Conservation (phyloP, 805 yeast species). For the Ogataea wickerhamii region DNA sequence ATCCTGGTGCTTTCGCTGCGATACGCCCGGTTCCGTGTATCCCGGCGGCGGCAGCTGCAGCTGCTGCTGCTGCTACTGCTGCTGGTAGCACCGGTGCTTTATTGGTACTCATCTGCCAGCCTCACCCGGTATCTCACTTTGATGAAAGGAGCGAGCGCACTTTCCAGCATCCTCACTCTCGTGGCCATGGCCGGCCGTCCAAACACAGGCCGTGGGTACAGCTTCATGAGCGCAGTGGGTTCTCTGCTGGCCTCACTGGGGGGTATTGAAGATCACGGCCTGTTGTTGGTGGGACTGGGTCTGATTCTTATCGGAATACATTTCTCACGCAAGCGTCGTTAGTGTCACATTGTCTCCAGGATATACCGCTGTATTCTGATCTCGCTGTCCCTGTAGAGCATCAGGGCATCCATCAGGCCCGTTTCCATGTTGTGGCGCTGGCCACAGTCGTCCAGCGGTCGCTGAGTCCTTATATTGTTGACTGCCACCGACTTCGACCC, state of each 20-base stretch:
- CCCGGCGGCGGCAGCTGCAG: constrained; percentile 4
- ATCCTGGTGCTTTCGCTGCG: constrained; percentile 4
- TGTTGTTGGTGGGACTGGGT: background rate
- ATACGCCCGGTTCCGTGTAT: background rate
- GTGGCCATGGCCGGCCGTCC: background rate
- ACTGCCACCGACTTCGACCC: constrained; percentile 1
- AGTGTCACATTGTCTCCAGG: background rate
- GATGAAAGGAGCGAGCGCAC: background rate
- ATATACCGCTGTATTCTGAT: background rate
- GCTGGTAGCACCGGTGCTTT: constrained; percentile 5
- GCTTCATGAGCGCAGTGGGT: background rate
- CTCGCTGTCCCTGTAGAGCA: constrained; percentile 1
- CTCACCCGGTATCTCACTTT: background rate
- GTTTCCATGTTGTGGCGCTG: background rate
- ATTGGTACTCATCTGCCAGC: constrained; percentile 2
- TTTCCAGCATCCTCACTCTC: background rate
- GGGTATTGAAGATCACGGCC: background rate
- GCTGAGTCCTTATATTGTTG: background rate
- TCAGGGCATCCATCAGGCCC: background rate
- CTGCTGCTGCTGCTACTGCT: constrained; percentile 5
- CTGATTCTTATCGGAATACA: background rate
- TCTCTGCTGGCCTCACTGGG: background rate
- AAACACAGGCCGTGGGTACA: background rate
- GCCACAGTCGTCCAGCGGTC: background rate
- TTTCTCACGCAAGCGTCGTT: too few relatives aligned